Conservation (phyloP, 2,329 filamentous ascomycete genomes). For the Fusarium sp. region DNA sequence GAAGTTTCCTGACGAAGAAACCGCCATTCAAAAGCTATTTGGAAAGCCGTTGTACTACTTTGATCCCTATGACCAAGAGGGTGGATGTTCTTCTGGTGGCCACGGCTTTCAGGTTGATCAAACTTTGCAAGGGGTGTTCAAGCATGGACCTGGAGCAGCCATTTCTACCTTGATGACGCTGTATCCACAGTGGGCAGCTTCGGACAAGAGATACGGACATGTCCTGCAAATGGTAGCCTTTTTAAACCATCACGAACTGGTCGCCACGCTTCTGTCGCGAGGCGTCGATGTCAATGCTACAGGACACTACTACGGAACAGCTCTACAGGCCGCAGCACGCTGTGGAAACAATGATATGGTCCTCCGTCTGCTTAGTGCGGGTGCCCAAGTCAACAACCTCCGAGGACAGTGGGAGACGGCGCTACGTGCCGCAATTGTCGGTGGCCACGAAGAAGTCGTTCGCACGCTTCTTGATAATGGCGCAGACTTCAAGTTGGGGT, state of each 20-base stretch:
- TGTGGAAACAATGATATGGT: neutral
- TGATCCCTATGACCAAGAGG: neutral
- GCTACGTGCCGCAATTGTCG: neutral
- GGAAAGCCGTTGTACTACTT: neutral
- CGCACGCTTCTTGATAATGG: slow-evolving; percentile 1
- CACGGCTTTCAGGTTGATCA: neutral
- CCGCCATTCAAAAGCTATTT: neutral
- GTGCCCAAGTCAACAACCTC: slow-evolving; percentile 12
- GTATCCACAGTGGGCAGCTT: neutral
- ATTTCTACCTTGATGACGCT: neutral
- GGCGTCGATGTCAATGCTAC: slow-evolving; percentile 3
- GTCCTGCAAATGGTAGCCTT: slow-evolving; percentile 14
- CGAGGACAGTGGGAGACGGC: slow-evolving; percentile 15
- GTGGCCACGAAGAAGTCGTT: neutral
- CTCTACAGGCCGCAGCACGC: slow-evolving; percentile 21
- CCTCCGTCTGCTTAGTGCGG: neutral
- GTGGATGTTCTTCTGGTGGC: neutral
- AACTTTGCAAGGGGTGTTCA: slow-evolving; percentile 12
- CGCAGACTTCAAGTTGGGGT: neutral
- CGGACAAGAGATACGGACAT: neutral
- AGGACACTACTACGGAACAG: slow-evolving; percentile 22
- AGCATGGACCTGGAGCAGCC: slow-evolving; percentile 1
- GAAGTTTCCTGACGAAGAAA: neutral
- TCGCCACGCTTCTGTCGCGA: slow-evolving; percentile 11
- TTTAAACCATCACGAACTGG: neutral